Base-by-base conservation (phyloP, 2,329 filamentous ascomycete species). In the Aureobasidium sp. region DNA sequence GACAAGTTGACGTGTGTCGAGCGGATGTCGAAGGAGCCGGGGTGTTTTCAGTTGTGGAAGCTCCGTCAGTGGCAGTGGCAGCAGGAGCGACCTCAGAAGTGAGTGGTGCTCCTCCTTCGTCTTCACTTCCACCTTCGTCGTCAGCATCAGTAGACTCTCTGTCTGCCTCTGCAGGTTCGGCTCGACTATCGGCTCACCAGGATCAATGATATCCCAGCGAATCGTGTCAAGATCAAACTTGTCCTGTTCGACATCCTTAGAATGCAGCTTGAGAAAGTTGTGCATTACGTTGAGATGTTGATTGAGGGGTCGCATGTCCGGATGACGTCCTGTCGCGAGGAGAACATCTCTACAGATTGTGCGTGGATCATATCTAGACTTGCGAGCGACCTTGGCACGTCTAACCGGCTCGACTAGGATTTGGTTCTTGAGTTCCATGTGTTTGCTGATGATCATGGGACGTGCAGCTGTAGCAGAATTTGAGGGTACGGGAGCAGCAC, bases 291-390 rank as follows among this genome's bases (percentile, higher is more conserved):
- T 67, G 36, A 88, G 73, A 72, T 88, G 85, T 34, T 77, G 75
- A 67, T 89, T 89, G 39, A 89, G 71, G 2, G 76, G 72, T 30
- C 78, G 73, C 70, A 85, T 81, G 10, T 79, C 79, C 0, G 85
- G 85, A 69, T 88, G 85, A 62, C 81, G 80, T 16, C 83, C 83
- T 13, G 83, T 78, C 16, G 83, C 82, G 54, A 87, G 79, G 11
- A 88, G 73, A 7, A 89, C 78, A 68, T 87, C 84, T 55, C 83
- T 75, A 5, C 85, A 85, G 63, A 88, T 85, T 0, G 83, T 87
- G 48, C 79, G 77, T 1, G 81, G 78, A 67, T 87, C 79, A 67
- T 88, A 88, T 16, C 72, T 76, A 6, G 76, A 76, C 63, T 80
- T 81, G 30, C 76, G 73, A 5, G 77, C 70, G 9, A 78, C 78